phyloP scores from a whole-genome alignment of 805 yeast genomes.

The Zygotorulaspora danielsina region DNA sequence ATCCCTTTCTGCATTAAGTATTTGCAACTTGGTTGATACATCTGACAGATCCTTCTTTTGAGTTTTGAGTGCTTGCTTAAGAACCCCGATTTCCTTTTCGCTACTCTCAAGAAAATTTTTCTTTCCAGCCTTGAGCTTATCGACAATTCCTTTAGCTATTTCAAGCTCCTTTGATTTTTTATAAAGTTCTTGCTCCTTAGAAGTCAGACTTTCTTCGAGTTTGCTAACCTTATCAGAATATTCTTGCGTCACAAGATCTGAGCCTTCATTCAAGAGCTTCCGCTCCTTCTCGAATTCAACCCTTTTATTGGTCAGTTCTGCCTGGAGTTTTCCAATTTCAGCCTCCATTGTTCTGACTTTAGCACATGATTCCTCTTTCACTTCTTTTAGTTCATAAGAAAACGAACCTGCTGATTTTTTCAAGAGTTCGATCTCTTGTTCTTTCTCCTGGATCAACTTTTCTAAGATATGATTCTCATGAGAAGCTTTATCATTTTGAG shows the following conservation, averaged over 20 bases:
- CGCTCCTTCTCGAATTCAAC: conserved; percentile 51
- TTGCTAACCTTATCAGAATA: conserved; percentile 44
- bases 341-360: conserved; percentile 20
- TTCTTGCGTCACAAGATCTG: conserved; percentile 47
- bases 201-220: conserved; percentile 37
- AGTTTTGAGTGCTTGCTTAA: conserved; percentile 21
- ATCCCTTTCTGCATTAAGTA: conserved; percentile 7
- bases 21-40: conserved; percentile 1
- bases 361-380: conserved; percentile 2
- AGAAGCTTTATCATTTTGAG: conserved; percentile 7
- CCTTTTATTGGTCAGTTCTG: conserved; percentile 37
- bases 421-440: conserved; percentile 19
- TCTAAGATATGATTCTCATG: conserved; percentile 11
- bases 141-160: background rate
- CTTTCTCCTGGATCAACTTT: conserved; percentile 4
- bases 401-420: conserved; percentile 3
- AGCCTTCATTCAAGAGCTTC: conserved; percentile 43
- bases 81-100: conserved; percentile 12
- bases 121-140: conserved; percentile 4
- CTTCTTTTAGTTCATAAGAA: conserved; percentile 1
- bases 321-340: conserved; percentile 32
- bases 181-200: conserved; percentile 7
- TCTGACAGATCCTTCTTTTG: conserved; percentile 12
- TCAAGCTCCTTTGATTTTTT: conserved; percentile 9
- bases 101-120: conserved; percentile 3